Base-by-base conservation (phyloP, 2,329 filamentous ascomycete species). In the Colletotrichum tofieldiae region DNA sequence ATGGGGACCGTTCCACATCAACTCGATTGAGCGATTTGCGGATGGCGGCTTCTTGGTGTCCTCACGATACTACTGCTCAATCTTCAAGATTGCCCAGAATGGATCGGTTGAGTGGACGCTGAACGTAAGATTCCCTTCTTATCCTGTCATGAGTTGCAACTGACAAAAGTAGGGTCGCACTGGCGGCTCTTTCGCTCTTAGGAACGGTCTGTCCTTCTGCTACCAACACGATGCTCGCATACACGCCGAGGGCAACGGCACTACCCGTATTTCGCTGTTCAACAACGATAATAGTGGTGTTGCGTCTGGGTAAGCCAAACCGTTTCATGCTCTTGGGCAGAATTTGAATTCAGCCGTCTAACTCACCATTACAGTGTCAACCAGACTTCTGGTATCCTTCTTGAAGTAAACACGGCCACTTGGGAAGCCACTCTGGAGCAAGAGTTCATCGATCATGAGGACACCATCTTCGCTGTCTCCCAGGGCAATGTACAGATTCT, bases 1-100 rank as follows among this genome's bases (percentile, higher is more conserved):
- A 1, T 90, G 87, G 79, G 88, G 90, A 77, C 89, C 84, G 72
- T 89, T 89, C 77, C 87, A 89, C 77, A 85, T 90, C 78, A 89
- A 90, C 79, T 86, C 86, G 45, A 79, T 90, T 37, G 85, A 88
- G 75, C 88, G 89, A 76, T 84, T 85, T 64, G 75, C 78, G 0
- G 75, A 82, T 0, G 86, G 86, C 5, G 86, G 90, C 75, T 91
- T 87, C 68, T 77, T 90, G 14, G 81, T 91, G n/a, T 90, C 87
- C 0, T 82, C 85, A 0, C 84, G 87, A 1, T 83, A 89, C 75
- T 82, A 84, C 62, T 84, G 84, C 75, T 82, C 84, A 23, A 79
- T 90, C 14, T 81, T 81, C 41, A 84, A 84, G 62, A 84, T 91
- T 43, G 67, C 67, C 43, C 65, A 60, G 26, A 45, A 70, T 18